Base-by-base conservation (phyloP, 495 filamentous ascomycete genomes). In the Penicillium chermesinum region DNA sequence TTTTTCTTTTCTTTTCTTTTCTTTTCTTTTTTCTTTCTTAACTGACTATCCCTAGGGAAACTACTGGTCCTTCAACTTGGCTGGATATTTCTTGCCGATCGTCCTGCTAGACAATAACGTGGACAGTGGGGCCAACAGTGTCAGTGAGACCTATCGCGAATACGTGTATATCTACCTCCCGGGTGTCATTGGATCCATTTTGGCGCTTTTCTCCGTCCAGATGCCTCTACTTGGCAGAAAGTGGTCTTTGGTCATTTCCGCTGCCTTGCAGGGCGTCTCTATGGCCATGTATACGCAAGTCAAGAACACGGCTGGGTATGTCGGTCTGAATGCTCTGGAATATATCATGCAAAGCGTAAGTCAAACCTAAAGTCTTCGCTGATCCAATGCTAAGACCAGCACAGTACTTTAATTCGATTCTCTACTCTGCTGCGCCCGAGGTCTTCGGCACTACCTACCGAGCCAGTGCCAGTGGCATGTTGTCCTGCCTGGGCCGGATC, bases 101-200 rank as follows among this genome's bases (percentile, higher is more conserved):
- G 65, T 75, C 35, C 51, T 74, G 7, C 50, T 58, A 2, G 39
- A 52, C 34, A 74, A 75, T 33, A 67, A 73, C 38, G 44, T 65
- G 21, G 38, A 41, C 19, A 55, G 41, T 14, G 54, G 54, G 2
- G 27, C 21, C 0, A 20, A 22, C 34, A 45, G 56, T 19, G 54
- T 69, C 18, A 43, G 50, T 1, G 57, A 57, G 20, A 72, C 66
- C 20, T 75, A 74, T 49, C 66, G 62, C 33, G 53, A 52, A 48
- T 73, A 73, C 43, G 50, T 74, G 25, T 69, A 65, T 54, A 74
- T 73, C n/a, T 74, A 74, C 44, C 50, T 66, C 10, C 65, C 68
- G 1, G 72, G 72, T 4, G 63, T 70, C 20, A 48, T 71, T 10
- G 70, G 70, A 27, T 71, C 71, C n/a, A 22, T 67, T 4, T 50